Percentiles rank a stretch among this genome's conserved stretches.
Evolutionary conservation across 2,329 filamentous ascomycete species (phyloP).

Genomic region (Diaporthe batatas): DNA sequence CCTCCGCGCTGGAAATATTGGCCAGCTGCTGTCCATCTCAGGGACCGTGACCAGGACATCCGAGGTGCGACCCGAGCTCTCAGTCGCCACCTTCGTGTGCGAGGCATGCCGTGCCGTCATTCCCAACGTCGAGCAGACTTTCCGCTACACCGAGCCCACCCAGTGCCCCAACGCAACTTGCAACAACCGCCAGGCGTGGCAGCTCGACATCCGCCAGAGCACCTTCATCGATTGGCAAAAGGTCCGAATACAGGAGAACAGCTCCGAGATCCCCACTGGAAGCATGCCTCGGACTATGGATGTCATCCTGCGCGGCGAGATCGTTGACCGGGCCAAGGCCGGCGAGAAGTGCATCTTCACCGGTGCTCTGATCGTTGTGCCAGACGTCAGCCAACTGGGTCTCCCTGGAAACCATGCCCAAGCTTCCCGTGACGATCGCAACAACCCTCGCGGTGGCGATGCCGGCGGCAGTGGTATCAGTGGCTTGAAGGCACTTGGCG

Average conservation of each 20-base stretch:
- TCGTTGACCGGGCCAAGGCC: conserved; percentile 96
- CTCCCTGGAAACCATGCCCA: conserved; percentile 88
- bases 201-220: conserved; percentile 95
- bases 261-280: conserved; percentile 96
- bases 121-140: conserved; percentile 95
- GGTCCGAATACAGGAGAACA: conserved; percentile 97
- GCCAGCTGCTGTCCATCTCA: conserved; percentile 93
- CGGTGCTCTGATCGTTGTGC: conserved; percentile 94
- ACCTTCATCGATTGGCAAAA: conserved; percentile 99
- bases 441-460: conserved; percentile 79
- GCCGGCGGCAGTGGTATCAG: conserved; percentile 87
- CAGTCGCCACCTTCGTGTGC: conserved; percentile 91
- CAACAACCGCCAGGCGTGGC: conserved; percentile 92
- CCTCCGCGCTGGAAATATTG: conserved; percentile 89
- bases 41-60: conserved; percentile 97
- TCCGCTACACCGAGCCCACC: conserved; percentile 95
- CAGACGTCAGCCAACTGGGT: conserved; percentile 94
- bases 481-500: conserved; percentile 92
- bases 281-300: conserved; percentile 99
- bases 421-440: conserved; percentile 85
- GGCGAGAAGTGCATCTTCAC: conserved; percentile 99
- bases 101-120: conserved; percentile 87
- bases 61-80: conserved; percentile 94
- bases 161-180: conserved; percentile 93
- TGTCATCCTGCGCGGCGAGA: conserved; percentile 94